Evolutionary conservation across 225 moss, liverwort and hornwort species (phyloP), one percentile per base, ranked within the genome.

Genomic region (Polytrichum commune): DNA sequence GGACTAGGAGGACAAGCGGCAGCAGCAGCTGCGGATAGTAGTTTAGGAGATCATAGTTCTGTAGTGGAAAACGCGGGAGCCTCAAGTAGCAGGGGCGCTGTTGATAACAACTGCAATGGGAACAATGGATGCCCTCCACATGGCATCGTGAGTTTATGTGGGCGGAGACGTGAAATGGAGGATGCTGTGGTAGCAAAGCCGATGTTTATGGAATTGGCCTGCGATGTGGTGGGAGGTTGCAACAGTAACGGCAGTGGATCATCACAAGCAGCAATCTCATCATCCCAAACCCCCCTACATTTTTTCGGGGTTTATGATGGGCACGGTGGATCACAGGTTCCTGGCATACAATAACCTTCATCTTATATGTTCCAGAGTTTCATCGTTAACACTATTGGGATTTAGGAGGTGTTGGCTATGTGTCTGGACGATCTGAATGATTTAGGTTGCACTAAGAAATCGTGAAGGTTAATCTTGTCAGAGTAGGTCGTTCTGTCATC

Each of bases 261-360:
- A 27, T 5, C 58, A 28, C 8, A 75, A 18, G 58, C 24, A 9
- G 6, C 20, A 28, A 26, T 7, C 60, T 22, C 23, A 61, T 1
- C 60, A 61, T 22, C 64, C 8, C 33, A 29, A 20, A 25, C 74
- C 54, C 81, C 90, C 7, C 29, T 90, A 20, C 90, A 97, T 78
- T 97, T 88, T 82, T 97, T 93, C 60, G 96, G 90, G 69, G 92
- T 97, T 8, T 97, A 93, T 53, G 96, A 97, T 71, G 96, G 96
- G 16, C 96, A 97, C 77, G 96, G 96, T 1, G 97, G 97, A 18
- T 83, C 97, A 1, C 93, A 96, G 95, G 95, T 93, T 8, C 54
- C 83, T 35, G 0, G 27, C 46, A 46, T 46, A 46, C 13, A 13
- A 46, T 46, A 13, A 13, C 46, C 46, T 46, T 16, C 35, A 2